Evolutionary conservation across 345 rosid species (phyloP), one percentile per base, ranked within the genome.

Genomic region (Durio zibethinus): DNA sequence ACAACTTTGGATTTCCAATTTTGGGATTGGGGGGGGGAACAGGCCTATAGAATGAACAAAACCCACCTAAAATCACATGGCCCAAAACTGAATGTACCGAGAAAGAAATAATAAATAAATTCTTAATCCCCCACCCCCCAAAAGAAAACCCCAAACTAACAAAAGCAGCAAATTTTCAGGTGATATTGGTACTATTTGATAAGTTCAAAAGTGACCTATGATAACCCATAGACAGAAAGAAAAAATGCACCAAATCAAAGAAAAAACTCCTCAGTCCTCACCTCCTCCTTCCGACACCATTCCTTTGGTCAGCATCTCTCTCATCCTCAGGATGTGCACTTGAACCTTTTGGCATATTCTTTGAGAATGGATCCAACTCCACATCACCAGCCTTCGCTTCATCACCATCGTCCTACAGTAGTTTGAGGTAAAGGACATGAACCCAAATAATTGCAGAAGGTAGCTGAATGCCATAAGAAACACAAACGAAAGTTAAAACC

Each of bases 391-490:
- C 85, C 89, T 81, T 91, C 56, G 48, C 80, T 65, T 86, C 90
- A 83, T 40, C 90, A 74, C 82, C 83, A 68, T 86, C 87, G 85
- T 93, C 99, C 99, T 97, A 97, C 98, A 94, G 97, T 87, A 96
- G 99, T 94, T 92, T 91, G 95, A 92, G 94, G 97, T 91, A 94
- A 97, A 96, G 99, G 95, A 92, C 94, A 96, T 96, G 98, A 96
- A 89, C 94, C 97, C 97, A 91, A 91, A 97, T 91, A 94, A 97
- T 91, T 90, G 95, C 94, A 93, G 99, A 92, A 93, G 97, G 84
- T 91, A 86, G 97, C 98, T 94, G 98, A 94, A 82, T 85, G 85
- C 84, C 93, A 96, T 87, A 85, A 83, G 75, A 91, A 93, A 89
- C 86, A 90, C 90, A 87, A 84, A 79, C 74, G 78, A 35, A 85